A percentile compares a stretch with the other conserved stretches of the same genome.
These are phyloP conservation scores for Spathaspora boniae DNA, from an alignment of 805 yeast species.

Conservation along the genomic window DNA sequence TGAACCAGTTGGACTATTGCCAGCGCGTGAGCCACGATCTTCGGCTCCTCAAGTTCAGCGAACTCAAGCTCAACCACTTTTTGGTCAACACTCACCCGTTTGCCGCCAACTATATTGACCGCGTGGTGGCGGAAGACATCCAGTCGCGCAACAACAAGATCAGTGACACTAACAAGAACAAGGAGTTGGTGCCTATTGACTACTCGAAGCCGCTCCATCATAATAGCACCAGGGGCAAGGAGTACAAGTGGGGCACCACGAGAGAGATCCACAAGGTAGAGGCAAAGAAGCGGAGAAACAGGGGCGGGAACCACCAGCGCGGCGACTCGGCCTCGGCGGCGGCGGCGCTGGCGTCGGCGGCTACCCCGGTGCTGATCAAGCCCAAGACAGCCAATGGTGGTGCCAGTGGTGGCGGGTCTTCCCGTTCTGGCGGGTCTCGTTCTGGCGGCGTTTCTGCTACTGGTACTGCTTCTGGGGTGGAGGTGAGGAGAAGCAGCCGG, in stretches of 20 bases:
- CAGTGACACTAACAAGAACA: slow-evolving; percentile 15
- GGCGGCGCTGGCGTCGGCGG: neutral
- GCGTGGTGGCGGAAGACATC: slow-evolving; percentile 35
- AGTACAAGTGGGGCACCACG: slow-evolving; percentile 27
- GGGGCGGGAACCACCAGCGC: neutral
- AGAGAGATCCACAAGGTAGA: slow-evolving; percentile 17
- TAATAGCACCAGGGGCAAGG: slow-evolving; percentile 21
- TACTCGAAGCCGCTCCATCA: slow-evolving; percentile 19
- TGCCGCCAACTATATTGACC: slow-evolving; percentile 30
- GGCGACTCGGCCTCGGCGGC: neutral
- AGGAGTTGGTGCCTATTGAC: slow-evolving; percentile 16
- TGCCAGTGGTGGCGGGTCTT: neutral
- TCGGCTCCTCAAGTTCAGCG: slow-evolving; percentile 17
- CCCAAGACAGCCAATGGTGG: neutral
- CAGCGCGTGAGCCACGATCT: slow-evolving; percentile 10
- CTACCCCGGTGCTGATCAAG: slow-evolving; percentile 1
- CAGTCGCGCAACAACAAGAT: slow-evolving; percentile 21
- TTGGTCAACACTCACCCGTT: slow-evolving; percentile 19
- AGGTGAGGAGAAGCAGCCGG: slow-evolving; percentile 6
- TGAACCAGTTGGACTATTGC: slow-evolving; percentile 9
- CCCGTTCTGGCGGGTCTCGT: slow-evolving; percentile 4
- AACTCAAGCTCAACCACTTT: slow-evolving; percentile 13
- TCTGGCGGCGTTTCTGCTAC: neutral
- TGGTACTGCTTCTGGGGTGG: neutral
- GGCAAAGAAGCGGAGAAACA: slow-evolving; percentile 7